Percentiles rank a stretch among this genome's conserved stretches.
These are phyloP conservation scores for Orbilia brochopaga DNA, from an alignment of 2,329 filamentous ascomycete species.

Conservation along the genomic window DNA sequence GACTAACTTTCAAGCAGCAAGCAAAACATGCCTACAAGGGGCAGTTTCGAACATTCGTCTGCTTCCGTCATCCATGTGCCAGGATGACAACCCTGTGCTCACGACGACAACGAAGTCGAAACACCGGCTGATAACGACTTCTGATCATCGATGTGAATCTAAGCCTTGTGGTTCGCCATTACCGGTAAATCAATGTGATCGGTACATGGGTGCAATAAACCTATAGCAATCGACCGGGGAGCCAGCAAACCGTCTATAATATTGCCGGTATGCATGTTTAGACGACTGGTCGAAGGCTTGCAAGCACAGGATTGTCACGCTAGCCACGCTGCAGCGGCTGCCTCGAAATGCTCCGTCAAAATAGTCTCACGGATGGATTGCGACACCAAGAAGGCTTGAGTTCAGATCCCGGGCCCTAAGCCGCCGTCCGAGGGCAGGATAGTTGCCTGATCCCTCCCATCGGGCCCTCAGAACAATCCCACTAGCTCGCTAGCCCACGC, in stretches of 20 bases:
- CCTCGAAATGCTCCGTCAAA: conserved; percentile 4
- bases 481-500: neutral
- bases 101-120: conserved; percentile 1
- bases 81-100: too few relatives aligned
- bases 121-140: neutral
- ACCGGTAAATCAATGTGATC: neutral
- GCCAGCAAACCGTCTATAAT: neutral
- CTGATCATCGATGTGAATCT: conserved; percentile 5
- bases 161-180: neutral
- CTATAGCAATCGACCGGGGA: too few relatives aligned
- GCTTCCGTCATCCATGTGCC: conserved; percentile 34
- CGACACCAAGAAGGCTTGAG: neutral
- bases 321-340: neutral
- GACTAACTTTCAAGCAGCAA: neutral
- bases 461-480: neutral
- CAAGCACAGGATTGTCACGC: neutral
- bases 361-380: neutral
- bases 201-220: neutral
- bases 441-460: neutral
- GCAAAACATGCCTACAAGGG: neutral
- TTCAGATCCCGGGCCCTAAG: neutral
- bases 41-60: conserved; percentile 26
- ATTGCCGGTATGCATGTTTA: neutral
- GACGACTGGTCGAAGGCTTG: neutral
- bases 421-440: neutral